phyloP scores from a whole-genome alignment of 192 early-diverging fungal species.

The Podila epigama region DNA sequence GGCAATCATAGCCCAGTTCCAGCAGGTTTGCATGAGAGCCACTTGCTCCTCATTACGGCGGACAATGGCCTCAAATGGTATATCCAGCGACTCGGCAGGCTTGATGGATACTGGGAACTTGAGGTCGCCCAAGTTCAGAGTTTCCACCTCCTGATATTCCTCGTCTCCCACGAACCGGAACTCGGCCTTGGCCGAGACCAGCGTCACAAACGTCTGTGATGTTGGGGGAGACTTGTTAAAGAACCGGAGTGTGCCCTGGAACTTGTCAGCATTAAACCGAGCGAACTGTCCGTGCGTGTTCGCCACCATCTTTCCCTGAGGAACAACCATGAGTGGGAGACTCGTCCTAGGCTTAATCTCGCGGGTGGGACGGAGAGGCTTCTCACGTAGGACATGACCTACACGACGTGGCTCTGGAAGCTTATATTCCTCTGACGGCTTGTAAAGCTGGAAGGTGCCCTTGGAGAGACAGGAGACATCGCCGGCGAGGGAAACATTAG shows the following conservation, averaged over 20 bases:
- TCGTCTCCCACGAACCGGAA: slow-evolving; percentile 57
- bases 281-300: slow-evolving; percentile 42
- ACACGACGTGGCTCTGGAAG: slow-evolving; percentile 42
- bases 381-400: slow-evolving; percentile 31
- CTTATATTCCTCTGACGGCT: slow-evolving; percentile 41
- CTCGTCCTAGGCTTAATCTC: slow-evolving; percentile 47
- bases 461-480: slow-evolving; percentile 42
- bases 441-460: slow-evolving; percentile 44
- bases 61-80: slow-evolving; percentile 47
- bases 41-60: slow-evolving; percentile 35
- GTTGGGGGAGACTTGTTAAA: slow-evolving; percentile 52
- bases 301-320: slow-evolving; percentile 40
- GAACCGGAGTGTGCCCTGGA: slow-evolving; percentile 49
- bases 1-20: slow-evolving; percentile 53
- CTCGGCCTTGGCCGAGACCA: slow-evolving; percentile 30
- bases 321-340: slow-evolving; percentile 23
- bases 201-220: slow-evolving; percentile 40
- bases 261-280: slow-evolving; percentile 46
- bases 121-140: slow-evolving; percentile 20
- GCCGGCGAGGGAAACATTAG: slow-evolving; percentile 21
- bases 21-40: slow-evolving; percentile 38
- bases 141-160: slow-evolving; percentile 36
- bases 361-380: slow-evolving; percentile 30
- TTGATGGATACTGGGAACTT: slow-evolving; percentile 45
- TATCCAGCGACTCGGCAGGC: slow-evolving; percentile 38